Evolutionary conservation across 192 early-diverging fungal genomes (phyloP), one percentile per base, ranked within the genome.

Genomic region (Backusella tarrabulga): DNA sequence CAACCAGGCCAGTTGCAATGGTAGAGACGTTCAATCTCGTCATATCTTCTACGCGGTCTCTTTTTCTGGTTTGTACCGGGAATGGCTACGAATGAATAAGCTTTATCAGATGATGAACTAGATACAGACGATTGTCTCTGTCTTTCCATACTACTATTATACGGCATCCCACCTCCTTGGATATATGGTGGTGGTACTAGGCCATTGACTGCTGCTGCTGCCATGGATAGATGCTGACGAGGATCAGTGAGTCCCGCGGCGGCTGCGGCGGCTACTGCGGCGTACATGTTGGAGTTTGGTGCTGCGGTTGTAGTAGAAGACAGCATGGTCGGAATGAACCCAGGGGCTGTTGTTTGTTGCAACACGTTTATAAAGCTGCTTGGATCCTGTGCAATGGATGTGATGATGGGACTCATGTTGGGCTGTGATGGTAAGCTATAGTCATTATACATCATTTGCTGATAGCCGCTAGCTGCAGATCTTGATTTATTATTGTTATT

Each of bases 1-100:
- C 89, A 90, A 7, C 85, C 88, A 3, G 68, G 73, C 79, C 77
- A 88, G 71, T 80, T 88, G 79, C 89, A 90, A 38, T 78, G 76
- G 71, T 90, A 90, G 21, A 88, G 79, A 23, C 89, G 88, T 68
- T 90, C 89, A 67, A 90, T 87, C 72, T 90, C 89, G 74, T 90
- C 88, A 35, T 87, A 90, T 50, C 86, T 72, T 67, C 89, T 77
- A 41, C 89, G 83, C 6, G 88, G 89, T 38, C 89, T 66, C 71
- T 90, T 90, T 76, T 88, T 89, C 32, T 82, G 80, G 54, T 83
- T 87, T 21, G 84, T 83, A 17, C 88, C 87, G 15, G 87, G 84
- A 38, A 88, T 67, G 1, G 87, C 81, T 7, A 88, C 84, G 75
- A 88, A 88, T 11, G 77, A 79, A 68, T 79, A 79, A 2, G 74